A percentile compares a stretch with the other conserved stretches of the same genome.
Conservation (phyloP, 768 basidiomycete genomes). For the Rhodotorula taiwanensis region DNA sequence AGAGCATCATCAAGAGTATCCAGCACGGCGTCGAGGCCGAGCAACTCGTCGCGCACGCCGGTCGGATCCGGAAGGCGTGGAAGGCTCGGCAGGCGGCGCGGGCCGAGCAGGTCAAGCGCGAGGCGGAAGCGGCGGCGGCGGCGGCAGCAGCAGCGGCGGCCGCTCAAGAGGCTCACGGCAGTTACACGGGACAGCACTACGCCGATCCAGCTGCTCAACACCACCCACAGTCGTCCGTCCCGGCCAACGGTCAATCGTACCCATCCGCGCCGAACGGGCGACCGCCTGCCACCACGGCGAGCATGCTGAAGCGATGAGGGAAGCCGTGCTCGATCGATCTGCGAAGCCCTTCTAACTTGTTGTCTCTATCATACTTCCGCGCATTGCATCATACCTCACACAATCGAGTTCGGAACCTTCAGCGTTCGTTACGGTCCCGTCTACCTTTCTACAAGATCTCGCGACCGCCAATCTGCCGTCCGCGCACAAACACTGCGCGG, state of each 20-base stretch:
- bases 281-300: not conserved
- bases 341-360: too few relatives aligned
- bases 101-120: not conserved
- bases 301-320: not conserved
- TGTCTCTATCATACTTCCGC: too few relatives aligned
- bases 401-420: too few relatives aligned
- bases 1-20: conserved; percentile 83
- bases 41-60: conserved; percentile 39
- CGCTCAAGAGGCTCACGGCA: too few relatives aligned
- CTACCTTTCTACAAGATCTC: too few relatives aligned
- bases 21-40: conserved; percentile 89
- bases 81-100: conserved; percentile 24
- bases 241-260: too few relatives aligned
- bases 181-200: too few relatives aligned
- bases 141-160: not conserved
- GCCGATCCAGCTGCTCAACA: not conserved
- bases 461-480: conserved; percentile 64
- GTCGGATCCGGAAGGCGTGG: conserved; percentile 27
- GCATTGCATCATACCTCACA: too few relatives aligned
- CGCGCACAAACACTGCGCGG: conserved; percentile 72
- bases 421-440: too few relatives aligned
- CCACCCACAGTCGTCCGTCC: too few relatives aligned
- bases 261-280: not conserved
- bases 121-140: not conserved
- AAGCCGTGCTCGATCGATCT: not conserved